These are phyloP conservation scores for Trichoderma guizhouense DNA, from an alignment of 2,329 filamentous ascomycete species.

Conservation along the genomic window DNA sequence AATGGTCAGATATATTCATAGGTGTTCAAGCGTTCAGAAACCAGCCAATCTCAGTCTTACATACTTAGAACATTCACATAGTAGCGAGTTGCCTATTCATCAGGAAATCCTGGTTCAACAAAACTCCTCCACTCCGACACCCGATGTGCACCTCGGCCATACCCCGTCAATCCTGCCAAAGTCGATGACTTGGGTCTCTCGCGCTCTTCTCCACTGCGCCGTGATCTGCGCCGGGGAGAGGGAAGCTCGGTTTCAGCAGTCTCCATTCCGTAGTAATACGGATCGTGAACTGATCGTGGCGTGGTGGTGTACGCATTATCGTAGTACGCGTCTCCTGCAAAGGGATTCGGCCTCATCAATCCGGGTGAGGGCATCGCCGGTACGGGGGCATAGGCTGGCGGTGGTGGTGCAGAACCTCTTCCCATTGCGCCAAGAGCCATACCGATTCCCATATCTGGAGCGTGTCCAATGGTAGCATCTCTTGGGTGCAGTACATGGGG, in stretches of 20 bases:
- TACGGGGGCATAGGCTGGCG: slow-evolving; percentile 31
- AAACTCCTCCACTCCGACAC: slow-evolving; percentile 49
- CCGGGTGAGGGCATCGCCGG: slow-evolving; percentile 32
- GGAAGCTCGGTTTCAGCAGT: slow-evolving; percentile 27
- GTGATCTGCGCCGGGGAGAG: slow-evolving; percentile 27
- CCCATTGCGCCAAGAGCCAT: slow-evolving; percentile 17
- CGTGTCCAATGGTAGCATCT: not conserved
- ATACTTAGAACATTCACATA: not conserved
- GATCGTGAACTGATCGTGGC: slow-evolving; percentile 26
- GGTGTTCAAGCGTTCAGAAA: not conserved
- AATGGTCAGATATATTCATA: not conserved
- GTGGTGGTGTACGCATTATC: slow-evolving; percentile 28
- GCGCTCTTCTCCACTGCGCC: slow-evolving; percentile 26
- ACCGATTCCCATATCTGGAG: slow-evolving; percentile 13
- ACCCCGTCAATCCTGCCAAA: slow-evolving; percentile 46
- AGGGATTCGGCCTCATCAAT: slow-evolving; percentile 29
- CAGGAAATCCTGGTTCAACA: slow-evolving; percentile 43
- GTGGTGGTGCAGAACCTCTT: slow-evolving; percentile 20
- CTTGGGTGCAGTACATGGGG: slow-evolving; percentile 19
- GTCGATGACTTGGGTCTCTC: slow-evolving; percentile 39
- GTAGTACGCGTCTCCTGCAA: slow-evolving; percentile 33
- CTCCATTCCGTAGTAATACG: slow-evolving; percentile 14
- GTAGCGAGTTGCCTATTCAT: slow-evolving; percentile 21
- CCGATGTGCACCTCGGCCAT: slow-evolving; percentile 44
- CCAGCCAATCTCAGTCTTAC: not conserved